Percentiles rank a stretch among this genome's conserved stretches.
Evolutionary conservation across 371 early-diverging fungal species (phyloP).

Genomic region (Coemansia sp.): DNA sequence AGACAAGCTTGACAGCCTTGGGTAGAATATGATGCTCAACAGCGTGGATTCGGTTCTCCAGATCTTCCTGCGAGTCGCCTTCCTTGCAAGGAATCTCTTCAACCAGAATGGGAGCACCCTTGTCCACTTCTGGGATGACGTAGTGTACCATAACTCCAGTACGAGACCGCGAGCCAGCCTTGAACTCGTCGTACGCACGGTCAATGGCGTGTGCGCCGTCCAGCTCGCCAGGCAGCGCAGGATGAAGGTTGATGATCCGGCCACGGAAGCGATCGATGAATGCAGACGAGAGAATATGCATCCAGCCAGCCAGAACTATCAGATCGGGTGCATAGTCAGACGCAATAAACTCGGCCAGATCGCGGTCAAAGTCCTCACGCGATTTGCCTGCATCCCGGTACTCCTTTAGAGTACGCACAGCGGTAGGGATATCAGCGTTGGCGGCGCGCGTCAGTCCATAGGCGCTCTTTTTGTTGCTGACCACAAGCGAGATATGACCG

Average conservation of each 20-base stretch:
- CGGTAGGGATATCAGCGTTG: constrained; percentile 79
- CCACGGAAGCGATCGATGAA: constrained; percentile 70
- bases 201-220: constrained; percentile 95
- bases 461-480: constrained; percentile 77
- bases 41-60: constrained; percentile 84
- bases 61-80: constrained; percentile 71
- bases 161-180: constrained; percentile 68
- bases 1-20: constrained; percentile 51
- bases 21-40: constrained; percentile 87
- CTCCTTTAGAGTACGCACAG: constrained; percentile 71
- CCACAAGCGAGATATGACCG: constrained; percentile 69
- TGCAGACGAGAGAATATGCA: constrained; percentile 89
- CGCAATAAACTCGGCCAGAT: constrained; percentile 72
- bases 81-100: constrained; percentile 72
- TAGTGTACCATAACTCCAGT: constrained; percentile 97
- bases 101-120: constrained; percentile 82
- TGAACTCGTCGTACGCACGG: constrained; percentile 81
- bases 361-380: constrained; percentile 83
- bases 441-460: constrained; percentile 83
- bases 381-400: constrained; percentile 77
- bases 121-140: constrained; percentile 92
- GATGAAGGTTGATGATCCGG: constrained; percentile 92
- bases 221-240: constrained; percentile 92
- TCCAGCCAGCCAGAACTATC: constrained; percentile 94
- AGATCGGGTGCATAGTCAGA: constrained; percentile 62